Conservation (phyloP, 2,329 filamentous ascomycete genomes). For the Aaosphaeria pasadenensis region DNA sequence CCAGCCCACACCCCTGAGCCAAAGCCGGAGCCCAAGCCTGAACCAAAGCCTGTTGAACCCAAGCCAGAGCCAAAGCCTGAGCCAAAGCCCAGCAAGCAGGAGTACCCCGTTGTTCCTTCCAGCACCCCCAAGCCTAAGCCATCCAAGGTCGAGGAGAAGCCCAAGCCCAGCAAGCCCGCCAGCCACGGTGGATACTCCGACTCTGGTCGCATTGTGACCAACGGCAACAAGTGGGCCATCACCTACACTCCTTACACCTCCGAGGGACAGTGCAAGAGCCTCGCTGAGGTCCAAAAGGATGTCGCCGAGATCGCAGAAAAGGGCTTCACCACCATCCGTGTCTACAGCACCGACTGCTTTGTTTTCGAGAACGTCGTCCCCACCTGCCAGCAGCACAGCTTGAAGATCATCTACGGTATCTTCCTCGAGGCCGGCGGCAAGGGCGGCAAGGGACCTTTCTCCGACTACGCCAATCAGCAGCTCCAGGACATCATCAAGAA, state of each 20-base stretch:
- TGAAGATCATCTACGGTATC: slow-evolving; percentile 84
- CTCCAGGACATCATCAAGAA: slow-evolving; percentile 65
- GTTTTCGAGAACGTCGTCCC: slow-evolving; percentile 72
- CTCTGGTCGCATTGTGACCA: slow-evolving; percentile 33
- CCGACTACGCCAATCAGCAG: slow-evolving; percentile 65
- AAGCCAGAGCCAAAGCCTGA: neutral
- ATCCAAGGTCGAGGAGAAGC: slow-evolving; percentile 19
- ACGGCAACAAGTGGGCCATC: slow-evolving; percentile 47
- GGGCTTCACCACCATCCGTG: slow-evolving; percentile 65
- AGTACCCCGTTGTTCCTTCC: slow-evolving; percentile 6
- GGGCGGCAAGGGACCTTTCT: slow-evolving; percentile 33
- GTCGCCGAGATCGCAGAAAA: slow-evolving; percentile 42
- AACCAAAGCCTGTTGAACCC: slow-evolving; percentile 59
- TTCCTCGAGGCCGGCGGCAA: slow-evolving; percentile 68
- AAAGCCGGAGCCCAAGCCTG: neutral
- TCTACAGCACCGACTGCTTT: slow-evolving; percentile 91
- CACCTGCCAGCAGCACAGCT: slow-evolving; percentile 62
- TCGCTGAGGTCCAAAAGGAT: slow-evolving; percentile 37
- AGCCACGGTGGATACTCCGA: slow-evolving; percentile 13
- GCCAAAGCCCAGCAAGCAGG: slow-evolving; percentile 51
- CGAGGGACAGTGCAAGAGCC: slow-evolving; percentile 43
- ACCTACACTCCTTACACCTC: slow-evolving; percentile 49
- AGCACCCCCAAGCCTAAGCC: slow-evolving; percentile 15
- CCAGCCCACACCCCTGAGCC: slow-evolving; percentile 63
- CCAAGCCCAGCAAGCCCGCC: slow-evolving; percentile 21